Base-by-base conservation (phyloP, 2,329 filamentous ascomycete genomes). In the Alternaria metachromatica region DNA sequence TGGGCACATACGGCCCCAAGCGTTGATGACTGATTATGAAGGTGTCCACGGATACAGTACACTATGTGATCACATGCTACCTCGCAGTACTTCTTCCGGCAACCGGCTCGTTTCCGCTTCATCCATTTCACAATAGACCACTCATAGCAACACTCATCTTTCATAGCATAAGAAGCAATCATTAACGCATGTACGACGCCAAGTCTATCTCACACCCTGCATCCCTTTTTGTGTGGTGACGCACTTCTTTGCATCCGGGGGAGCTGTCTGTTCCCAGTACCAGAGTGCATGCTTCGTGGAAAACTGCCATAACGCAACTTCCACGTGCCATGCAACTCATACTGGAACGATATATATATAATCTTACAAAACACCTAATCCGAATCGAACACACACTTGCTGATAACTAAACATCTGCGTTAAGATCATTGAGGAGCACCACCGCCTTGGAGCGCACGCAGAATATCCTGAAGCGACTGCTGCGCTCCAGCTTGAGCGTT, bases 401-500 rank as follows among this genome's bases (percentile, higher is more conserved):
- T 33, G 28, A 33, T 33, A 4, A 33, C 1, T 13, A 33, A 41
- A 41, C 5, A 41, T 43, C 10, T 3, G 37, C 23, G 21, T 23
- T n/a, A 20, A 28, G 18, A 25, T 43, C 55, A 65, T 20, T 61
- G 58, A n/a, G 53, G 60, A 10, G 68, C 69, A 25, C 70, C 69
- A 8, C 64, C 67, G n/a, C 65, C 70, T 33, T 73, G 71, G 6
- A 79, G 65, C 8, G 71, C 70, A 54, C 76, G 68, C 21, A 79
- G 59, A 25, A 79, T 78, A 56, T 78, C 77, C 45, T 78, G 72
- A 11, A 78, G 55, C 18, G 74, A 74, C 51, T 68, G 73, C 51
- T 68, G 70, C 11, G 63, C 70, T 15, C 64, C 65, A 26, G 56
- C 65, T 63, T 78, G 76, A 23, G 65, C 58, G 23, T 68, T 72